Conservation (phyloP, 2,329 filamentous ascomycete genomes). For the Xylariaceae sp. region DNA sequence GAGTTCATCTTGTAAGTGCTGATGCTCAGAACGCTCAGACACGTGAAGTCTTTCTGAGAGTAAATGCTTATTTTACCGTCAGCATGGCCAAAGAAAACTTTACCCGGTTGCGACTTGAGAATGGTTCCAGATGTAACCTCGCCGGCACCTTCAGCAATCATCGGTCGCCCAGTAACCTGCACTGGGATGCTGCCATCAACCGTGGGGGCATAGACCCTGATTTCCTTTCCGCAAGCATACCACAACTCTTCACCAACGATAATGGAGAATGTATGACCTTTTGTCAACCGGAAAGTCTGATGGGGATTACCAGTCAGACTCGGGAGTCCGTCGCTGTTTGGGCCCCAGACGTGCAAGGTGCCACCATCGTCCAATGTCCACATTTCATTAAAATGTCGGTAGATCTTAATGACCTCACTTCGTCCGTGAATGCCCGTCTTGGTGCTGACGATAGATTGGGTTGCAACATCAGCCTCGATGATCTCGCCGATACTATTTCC, state of each 20-base stretch:
- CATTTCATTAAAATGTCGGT: conserved; percentile 79
- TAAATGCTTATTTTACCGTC: conserved; percentile 97
- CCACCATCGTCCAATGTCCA: conserved; percentile 93
- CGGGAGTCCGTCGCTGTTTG: conserved; percentile 65
- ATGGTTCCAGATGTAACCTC: conserved; percentile 82
- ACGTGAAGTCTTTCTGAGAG: conserved; percentile 69
- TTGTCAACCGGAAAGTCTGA: conserved; percentile 71
- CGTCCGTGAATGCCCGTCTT: conserved; percentile 70
- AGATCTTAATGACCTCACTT: conserved; percentile 76
- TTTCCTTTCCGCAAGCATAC: conserved; percentile 81
- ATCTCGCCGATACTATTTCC: conserved; percentile 85
- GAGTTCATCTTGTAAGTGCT: conserved; percentile 95
- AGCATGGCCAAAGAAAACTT: conserved; percentile 83
- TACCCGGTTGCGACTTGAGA: conserved; percentile 67
- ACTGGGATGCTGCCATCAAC: conserved; percentile 63
- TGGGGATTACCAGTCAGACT: conserved; percentile 66
- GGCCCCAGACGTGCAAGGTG: conserved; percentile 79
- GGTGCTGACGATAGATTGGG: conserved; percentile 63
- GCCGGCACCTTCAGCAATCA: conserved; percentile 67
- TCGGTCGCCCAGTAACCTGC: conserved; percentile 65
- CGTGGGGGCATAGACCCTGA: conserved; percentile 76
- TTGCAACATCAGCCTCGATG: conserved; percentile 77
- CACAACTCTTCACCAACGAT: conserved; percentile 80
- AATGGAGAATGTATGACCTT: conserved; percentile 82
- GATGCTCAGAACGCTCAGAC: conserved; percentile 74